Base-by-base conservation (phyloP, 1,284 basidiomycete species). In the Agroathelia rolfsii region DNA sequence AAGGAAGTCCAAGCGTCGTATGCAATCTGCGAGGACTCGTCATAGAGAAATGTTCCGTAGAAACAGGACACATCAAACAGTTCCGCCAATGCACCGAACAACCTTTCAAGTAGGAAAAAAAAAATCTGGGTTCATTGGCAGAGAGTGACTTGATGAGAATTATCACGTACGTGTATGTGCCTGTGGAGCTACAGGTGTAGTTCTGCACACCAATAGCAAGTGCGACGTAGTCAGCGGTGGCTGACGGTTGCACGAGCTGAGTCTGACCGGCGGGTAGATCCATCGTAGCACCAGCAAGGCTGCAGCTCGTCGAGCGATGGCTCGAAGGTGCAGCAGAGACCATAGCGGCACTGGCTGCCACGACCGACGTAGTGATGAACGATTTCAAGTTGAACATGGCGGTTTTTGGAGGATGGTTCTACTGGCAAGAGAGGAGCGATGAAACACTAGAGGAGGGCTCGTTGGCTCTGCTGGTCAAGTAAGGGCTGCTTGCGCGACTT, bases 171-270 rank as follows among this genome's bases (percentile, higher is more conserved):
- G 51, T 49, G 42, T 58, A 69, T 27, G 47, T 61, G 14, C 59
- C 56, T 24, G 43, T 44, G 5, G 50, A 27, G 22, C 38, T 35
- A 32, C 66, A 70, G 15, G 61, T 68, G 41, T 69, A 69, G 41
- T 70, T 70, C 42, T 69, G 65, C n/a, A 54, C 48, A 20, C 66
- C 66, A 17, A 69, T 51, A 18, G 59, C 64, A 20, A 75, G 53
- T 3, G 61, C 55, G 26, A 74, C 58, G 42, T 56, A 68, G 5
- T 53, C 51, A 0, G 61, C 59, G 3, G 53, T 39, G 14, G 11
- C 19, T 10, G 10, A n/a, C 6, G 30, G 7, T 11, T 10, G 19
- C 19, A 20, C 19, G 12, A 32, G 19, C 10, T 14, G 19, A 10
- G 30, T 32, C 19, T 32, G 30, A 13, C 18, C 18, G 4, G 30